Evolutionary conservation across 1,284 basidiomycete genomes (phyloP), one percentile per base, ranked within the genome.

Genomic region (Irpex sp.): DNA sequence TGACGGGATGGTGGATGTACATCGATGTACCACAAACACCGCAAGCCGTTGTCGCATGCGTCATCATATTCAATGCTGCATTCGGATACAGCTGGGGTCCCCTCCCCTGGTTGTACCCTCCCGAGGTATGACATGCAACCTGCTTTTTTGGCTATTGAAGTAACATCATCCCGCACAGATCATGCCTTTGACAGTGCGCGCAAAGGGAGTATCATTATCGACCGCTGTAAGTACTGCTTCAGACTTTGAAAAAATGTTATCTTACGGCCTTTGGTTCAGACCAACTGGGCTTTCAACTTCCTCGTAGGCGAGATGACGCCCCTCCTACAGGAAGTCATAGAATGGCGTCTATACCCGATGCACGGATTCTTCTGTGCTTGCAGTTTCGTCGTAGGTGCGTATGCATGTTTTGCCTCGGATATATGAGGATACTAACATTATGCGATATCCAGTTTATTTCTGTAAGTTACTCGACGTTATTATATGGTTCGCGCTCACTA

Each of bases 331-430:
- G 94, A 97, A 67, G 77, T 84, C 46, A 98, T 99, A 68, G 84
- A 85, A 37, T 99, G 97, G 96, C 84, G 93, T 59, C 77, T 98
- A 59, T 98, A 98, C 77, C 93, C 94, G 0, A 95, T 99, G 92
- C 95, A 97, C 69, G 95, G 93, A 9, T 95, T 95, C 78, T 97
- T 97, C 78, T 96, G 95, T 74, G 84, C 86, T 13, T 88, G 90
- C 72, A 94, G 93, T 68, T 95, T 97, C 71, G 80, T 95, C 46
- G 77, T 95, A 33, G 90, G 87, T 85, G 68, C 70, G 80, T 76
- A 35, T 57, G 46, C 57, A 43, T 33, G 60, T 56, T 36, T 66
- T 57, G 21, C 50, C 1, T 64, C 19, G 17, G 37, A 37, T 37
- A 13, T 61, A 61, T 15, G 5, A 43, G 39, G 63, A 65, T 75